These are phyloP conservation scores for Chrysanthemum makinoi DNA, from an alignment of 129 eudicot genomes.

Conservation along the genomic window DNA sequence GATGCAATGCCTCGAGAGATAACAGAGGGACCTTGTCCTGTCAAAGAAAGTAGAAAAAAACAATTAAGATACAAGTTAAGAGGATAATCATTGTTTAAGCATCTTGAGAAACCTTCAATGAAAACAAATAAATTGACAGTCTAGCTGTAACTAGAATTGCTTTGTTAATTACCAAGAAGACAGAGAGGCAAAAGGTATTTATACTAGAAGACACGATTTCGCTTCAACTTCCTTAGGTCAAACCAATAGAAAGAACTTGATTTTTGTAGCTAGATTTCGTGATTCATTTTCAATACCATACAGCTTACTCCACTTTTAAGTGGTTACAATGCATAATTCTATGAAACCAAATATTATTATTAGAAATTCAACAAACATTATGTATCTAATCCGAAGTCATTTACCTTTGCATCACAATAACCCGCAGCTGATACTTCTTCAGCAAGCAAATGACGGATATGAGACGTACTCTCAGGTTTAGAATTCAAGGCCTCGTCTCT, in stretches of 20 bases:
- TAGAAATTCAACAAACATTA: not conserved
- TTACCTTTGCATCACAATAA: slow-evolving; percentile 50
- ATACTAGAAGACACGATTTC: no score
- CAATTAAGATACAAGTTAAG: slow-evolving; percentile 2
- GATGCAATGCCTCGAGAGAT: slow-evolving; percentile 65
- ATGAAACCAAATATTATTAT: no score
- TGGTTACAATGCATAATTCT: no score
- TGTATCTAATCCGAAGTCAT: not conserved
- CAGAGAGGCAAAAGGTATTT: not conserved
- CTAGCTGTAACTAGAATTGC: not conserved
- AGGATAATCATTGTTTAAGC: not conserved
- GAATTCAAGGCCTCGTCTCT: slow-evolving; percentile 10
- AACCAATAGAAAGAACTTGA: no score
- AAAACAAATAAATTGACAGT: not conserved
- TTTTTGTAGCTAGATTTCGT: no score
- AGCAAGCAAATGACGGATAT: slow-evolving; percentile 59
- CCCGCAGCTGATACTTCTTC: slow-evolving; percentile 32
- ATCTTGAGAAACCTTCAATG: not conserved
- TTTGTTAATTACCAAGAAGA: not conserved
- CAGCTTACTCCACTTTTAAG: no score
- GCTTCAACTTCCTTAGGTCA: no score
- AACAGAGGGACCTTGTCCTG: slow-evolving; percentile 67
- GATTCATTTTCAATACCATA: no score
- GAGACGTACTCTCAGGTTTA: slow-evolving; percentile 33
- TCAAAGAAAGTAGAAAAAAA: not conserved